Percentiles rank a stretch among this genome's conserved stretches.
phyloP scores from a whole-genome alignment of 495 filamentous ascomycete species.

The Lasiosphaeriaceae sp. region DNA sequence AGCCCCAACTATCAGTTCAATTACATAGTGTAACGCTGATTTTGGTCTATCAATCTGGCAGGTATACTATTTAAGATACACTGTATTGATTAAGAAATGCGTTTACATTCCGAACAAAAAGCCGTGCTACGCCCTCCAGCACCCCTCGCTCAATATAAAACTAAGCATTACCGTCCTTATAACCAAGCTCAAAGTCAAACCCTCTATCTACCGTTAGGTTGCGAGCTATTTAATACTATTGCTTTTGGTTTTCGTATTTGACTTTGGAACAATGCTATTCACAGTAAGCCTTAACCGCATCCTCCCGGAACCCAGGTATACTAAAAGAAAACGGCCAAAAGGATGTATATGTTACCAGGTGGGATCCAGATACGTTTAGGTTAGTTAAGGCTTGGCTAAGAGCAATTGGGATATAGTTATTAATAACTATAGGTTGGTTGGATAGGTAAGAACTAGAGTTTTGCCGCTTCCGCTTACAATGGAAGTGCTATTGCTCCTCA shows the following conservation, averaged over 20 bases:
- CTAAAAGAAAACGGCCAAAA: background rate
- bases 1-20: background rate
- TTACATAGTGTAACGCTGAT: background rate
- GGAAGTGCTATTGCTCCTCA: background rate
- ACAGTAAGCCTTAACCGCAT: slow-evolving; percentile 1
- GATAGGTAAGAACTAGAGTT: background rate
- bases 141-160: slow-evolving; percentile 8
- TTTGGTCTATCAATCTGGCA: background rate
- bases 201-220: slow-evolving; percentile 4
- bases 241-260: background rate
- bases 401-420: background rate
- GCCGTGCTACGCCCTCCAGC: slow-evolving; percentile 6
- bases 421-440: background rate
- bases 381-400: background rate
- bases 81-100: slow-evolving; percentile 6
- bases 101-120: slow-evolving; percentile 3
- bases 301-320: slow-evolving; percentile 4
- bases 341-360: background rate
- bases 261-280: slow-evolving; percentile 10
- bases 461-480: slow-evolving; percentile 2
- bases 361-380: background rate
- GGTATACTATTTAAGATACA: slow-evolving; percentile 2
- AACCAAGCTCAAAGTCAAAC: slow-evolving; percentile 5
- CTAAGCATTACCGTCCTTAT: slow-evolving; percentile 1
- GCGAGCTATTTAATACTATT: slow-evolving; percentile 1